Percentiles rank a stretch among this genome's conserved stretches.
Conservation (phyloP, 1,284 basidiomycete species). For the Apiotrichum mycotoxinovorans region DNA sequence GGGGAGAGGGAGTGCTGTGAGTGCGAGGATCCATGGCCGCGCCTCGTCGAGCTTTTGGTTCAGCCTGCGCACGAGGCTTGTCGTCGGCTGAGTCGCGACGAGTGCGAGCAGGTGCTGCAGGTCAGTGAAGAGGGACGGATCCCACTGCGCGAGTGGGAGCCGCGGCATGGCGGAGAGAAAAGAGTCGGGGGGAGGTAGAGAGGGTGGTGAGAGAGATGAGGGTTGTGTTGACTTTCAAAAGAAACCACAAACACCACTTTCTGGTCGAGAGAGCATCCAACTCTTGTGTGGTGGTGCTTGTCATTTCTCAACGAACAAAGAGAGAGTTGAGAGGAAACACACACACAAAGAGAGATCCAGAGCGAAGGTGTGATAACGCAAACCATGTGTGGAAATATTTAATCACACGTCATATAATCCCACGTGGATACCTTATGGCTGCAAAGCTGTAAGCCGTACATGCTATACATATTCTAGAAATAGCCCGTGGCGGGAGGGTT, state of each 20-base stretch:
- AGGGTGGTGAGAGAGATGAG: constrained; percentile 7
- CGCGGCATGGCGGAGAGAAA: constrained; percentile 22
- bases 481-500: too few relatives aligned
- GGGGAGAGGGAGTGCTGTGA: constrained; percentile 34
- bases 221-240: not conserved
- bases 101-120: constrained; percentile 38
- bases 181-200: not conserved
- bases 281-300: too few relatives aligned
- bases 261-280: too few relatives aligned
- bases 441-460: too few relatives aligned
- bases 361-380: not conserved
- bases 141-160: constrained; percentile 37
- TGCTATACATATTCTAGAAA: too few relatives aligned
- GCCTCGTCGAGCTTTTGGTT: constrained; percentile 35
- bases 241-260: not conserved
- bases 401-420: constrained; percentile 6
- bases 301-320: too few relatives aligned
- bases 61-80: constrained; percentile 34
- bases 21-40: constrained; percentile 39
- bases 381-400: not conserved
- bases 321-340: too few relatives aligned
- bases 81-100: constrained; percentile 35
- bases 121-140: constrained; percentile 38
- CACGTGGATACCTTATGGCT: too few relatives aligned
- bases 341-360: too few relatives aligned